Conservation (phyloP, 495 filamentous ascomycete genomes). For the Sordaria brevicollis region DNA sequence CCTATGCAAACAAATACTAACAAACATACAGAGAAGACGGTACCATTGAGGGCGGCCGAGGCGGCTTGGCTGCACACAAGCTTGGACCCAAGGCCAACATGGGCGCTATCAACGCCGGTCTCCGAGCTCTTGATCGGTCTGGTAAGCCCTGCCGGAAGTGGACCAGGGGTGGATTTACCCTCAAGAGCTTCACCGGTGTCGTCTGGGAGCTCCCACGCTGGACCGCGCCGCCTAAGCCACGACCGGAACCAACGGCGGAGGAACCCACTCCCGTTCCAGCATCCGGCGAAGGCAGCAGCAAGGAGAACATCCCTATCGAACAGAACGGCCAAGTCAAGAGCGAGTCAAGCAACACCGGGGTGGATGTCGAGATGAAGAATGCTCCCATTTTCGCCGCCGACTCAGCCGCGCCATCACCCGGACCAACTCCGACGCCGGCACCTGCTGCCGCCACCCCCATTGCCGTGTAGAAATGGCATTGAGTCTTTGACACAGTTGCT, state of each 20-base stretch:
- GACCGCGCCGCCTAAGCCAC: constrained; percentile 56
- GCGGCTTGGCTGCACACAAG: constrained; percentile 47
- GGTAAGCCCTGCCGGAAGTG: constrained; percentile 88
- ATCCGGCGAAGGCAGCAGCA: constrained; percentile 58
- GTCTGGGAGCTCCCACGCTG: constrained; percentile 77
- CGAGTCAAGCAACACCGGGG: constrained; percentile 57
- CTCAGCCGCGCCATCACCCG: constrained; percentile 29
- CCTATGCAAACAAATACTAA: not conserved
- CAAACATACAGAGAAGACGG: constrained; percentile 47
- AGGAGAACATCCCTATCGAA: constrained; percentile 52
- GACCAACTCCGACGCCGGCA: constrained; percentile 2
- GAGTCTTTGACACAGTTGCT: not conserved
- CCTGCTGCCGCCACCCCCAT: not conserved
- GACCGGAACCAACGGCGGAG: constrained; percentile 23
- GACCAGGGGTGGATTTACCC: constrained; percentile 65
- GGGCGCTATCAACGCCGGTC: constrained; percentile 92
- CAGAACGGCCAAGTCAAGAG: constrained; percentile 53
- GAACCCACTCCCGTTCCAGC: constrained; percentile 28
- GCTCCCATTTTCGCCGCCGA: constrained; percentile 28
- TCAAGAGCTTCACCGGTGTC: constrained; percentile 91
- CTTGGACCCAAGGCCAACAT: constrained; percentile 96
- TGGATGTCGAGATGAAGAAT: constrained; percentile 37
- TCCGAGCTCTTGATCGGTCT: constrained; percentile 84
- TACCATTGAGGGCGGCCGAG: constrained; percentile 39
- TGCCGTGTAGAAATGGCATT: not conserved